Percentiles rank a stretch among this genome's conserved stretches.
Evolutionary conservation across 73 alveolate species (phyloP).

Genomic region (Chromera velia): DNA sequence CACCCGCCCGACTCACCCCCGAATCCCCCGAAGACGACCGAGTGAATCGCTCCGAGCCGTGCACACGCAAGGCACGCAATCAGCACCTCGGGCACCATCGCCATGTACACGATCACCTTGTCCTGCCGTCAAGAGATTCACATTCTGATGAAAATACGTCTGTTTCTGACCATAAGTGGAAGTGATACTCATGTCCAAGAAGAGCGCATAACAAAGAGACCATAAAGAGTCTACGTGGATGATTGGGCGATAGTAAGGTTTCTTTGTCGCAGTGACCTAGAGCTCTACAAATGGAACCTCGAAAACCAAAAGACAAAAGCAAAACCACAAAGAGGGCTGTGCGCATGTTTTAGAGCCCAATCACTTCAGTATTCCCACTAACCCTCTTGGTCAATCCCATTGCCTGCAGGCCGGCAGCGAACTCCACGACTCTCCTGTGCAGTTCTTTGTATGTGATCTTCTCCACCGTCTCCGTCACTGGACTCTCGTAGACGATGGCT

Average conservation of each 20-base stretch:
- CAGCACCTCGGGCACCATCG: constrained; percentile 96
- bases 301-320: too few relatives aligned
- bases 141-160: constrained; percentile 4
- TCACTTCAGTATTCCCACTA: not conserved
- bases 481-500: constrained; percentile 74
- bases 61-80: constrained; percentile 93
- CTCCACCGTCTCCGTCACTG: constrained; percentile 19
- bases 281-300: constrained; percentile 8
- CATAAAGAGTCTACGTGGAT: not conserved
- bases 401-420: not conserved
- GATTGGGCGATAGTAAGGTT: not conserved
- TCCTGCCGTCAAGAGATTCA: too few relatives aligned
- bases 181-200: not conserved
- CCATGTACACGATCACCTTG: constrained; percentile 91
- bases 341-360: not conserved
- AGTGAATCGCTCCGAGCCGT: constrained; percentile 96
- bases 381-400: not conserved
- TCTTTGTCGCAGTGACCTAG: constrained; percentile 28
- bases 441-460: constrained; percentile 75
- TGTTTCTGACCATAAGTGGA: not conserved
- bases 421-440: not conserved
- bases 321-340: constrained; percentile 20
- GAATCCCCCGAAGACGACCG: constrained; percentile 99
- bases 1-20: too few relatives aligned
- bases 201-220: not conserved